A percentile compares a stretch with the other conserved stretches of the same genome.
These are phyloP conservation scores for Pleurotus citrinopileatus DNA, from an alignment of 768 basidiomycete species.

Conservation along the genomic window DNA sequence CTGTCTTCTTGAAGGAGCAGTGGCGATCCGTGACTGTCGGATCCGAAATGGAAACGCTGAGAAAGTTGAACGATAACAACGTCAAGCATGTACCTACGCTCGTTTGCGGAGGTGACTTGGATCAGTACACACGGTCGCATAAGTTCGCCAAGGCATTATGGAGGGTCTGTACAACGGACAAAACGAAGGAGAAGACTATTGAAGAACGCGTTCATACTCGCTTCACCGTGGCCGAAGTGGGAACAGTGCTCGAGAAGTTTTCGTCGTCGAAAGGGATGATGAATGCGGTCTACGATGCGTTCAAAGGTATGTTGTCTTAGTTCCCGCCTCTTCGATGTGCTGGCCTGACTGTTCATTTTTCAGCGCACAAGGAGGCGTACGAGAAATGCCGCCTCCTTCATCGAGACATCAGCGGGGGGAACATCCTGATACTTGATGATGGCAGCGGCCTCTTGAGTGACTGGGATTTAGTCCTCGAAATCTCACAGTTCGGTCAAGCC, in stretches of 20 bases:
- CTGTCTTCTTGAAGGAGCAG: constrained; percentile 24
- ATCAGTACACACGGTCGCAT: background rate
- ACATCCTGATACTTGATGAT: constrained; percentile 4
- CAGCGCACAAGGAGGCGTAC: constrained; percentile 9
- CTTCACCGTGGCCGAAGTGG: background rate
- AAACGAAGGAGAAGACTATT: background rate
- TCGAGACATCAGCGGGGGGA: constrained; percentile 12
- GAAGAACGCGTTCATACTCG: background rate
- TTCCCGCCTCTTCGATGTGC: background rate
- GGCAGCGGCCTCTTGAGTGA: constrained; percentile 9
- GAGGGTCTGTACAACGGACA: background rate
- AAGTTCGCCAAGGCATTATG: constrained; percentile 13
- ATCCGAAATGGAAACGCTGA: constrained; percentile 14
- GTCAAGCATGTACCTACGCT: constrained; percentile 23
- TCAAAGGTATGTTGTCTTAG: constrained; percentile 3
- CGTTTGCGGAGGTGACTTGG: constrained; percentile 27
- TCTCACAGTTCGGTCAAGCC: background rate
- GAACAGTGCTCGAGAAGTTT: background rate
- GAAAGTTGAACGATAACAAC: constrained; percentile 9
- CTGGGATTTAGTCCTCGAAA: constrained; percentile 7
- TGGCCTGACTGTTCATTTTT: background rate
- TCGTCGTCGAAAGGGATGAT: background rate
- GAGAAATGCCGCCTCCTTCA: constrained; percentile 6
- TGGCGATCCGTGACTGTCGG: constrained; percentile 16
- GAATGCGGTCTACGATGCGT: background rate